Evolutionary conservation across 1,139 yeast genomes (phyloP), one percentile per base, ranked within the genome.

Genomic region (Candida sanyaensis): DNA sequence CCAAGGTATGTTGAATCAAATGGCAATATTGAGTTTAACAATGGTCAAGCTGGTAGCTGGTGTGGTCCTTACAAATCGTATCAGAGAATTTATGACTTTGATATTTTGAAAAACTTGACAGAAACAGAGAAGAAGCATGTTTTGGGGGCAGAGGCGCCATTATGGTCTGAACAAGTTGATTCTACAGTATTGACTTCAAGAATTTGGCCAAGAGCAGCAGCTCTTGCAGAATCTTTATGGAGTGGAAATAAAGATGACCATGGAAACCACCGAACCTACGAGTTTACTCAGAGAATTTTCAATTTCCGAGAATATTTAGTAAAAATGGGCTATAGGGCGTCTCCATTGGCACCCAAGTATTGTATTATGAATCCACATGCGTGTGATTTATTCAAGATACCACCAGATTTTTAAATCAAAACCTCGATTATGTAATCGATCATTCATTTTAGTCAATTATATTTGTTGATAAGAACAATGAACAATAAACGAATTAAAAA

Each of bases 41-140:
- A 55, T 26, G 68, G 68, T 12, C 46, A 45, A 39, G 78, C 73
- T 10, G 80, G 79, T 4, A 68, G 76, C n/a, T 77, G 79, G 78
- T 77, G 82, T 59, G 75, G 68, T 33, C 79, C 80, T 1, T 76
- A 76, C 61, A 76, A 75, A 55, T 71, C 78, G 9, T 75, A 78
- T 79, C 81, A 76, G 55, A 61, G 77, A 46, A 73, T 77, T 37
- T 75, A 75, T 55, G 61, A 62, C 46, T 74, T 62, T 49, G 78
- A 76, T 52, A 63, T 75, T 48, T 59, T 68, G 21, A 60, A 56
- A 21, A 64, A 63, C 42, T 63, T 77, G 48, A 72, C 75, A n/a
- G 64, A 52, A 0, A 56, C 49, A 1, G 73, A 77, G 53, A 52
- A 54, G 9, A 44, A 55, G 29, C 75, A 66, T 45, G 64, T 77